Evolutionary conservation across 345 rosid genomes (phyloP).

Genomic region (Kernera saxatilis): DNA sequence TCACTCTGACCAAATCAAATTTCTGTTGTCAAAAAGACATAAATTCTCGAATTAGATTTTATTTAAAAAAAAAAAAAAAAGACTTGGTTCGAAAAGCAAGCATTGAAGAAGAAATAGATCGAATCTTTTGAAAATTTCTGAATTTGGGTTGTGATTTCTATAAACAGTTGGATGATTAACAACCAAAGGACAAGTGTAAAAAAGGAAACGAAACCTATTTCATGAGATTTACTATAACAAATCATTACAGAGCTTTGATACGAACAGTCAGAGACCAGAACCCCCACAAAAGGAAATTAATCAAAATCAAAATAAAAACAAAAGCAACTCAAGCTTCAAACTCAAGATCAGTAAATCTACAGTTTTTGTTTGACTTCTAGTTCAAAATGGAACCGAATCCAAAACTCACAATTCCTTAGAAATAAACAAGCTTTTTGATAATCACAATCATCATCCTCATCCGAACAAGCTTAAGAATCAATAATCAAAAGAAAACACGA

Average conservation of each 20-base stretch:
- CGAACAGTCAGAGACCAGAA: not conserved
- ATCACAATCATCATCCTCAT: not conserved
- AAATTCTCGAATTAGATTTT: not conserved
- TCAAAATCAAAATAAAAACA: not conserved
- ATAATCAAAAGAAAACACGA: not conserved
- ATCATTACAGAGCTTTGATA: not conserved
- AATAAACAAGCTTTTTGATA: not conserved
- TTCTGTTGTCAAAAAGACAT: not conserved
- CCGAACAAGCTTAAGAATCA: not conserved
- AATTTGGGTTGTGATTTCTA: not conserved
- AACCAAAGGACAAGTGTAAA: conserved; percentile 1
- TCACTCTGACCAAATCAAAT: conserved; percentile 11
- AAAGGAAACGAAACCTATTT: conserved; percentile 1
- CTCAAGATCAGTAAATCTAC: conserved; percentile 15
- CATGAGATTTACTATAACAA: conserved; percentile 19
- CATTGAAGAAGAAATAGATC: not conserved
- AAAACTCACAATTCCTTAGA: not conserved
- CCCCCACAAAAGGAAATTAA: not conserved
- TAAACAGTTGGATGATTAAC: not conserved
- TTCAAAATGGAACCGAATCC: not conserved
- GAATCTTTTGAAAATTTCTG: not conserved
- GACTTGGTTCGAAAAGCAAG: not conserved
- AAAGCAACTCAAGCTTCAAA: conserved; percentile 1
- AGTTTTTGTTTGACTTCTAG: not conserved
- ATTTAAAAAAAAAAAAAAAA: not conserved